A percentile compares a stretch with the other conserved stretches of the same genome.
Evolutionary conservation across 345 rosid species (phyloP).

Genomic region (Salix arbutifolia): DNA sequence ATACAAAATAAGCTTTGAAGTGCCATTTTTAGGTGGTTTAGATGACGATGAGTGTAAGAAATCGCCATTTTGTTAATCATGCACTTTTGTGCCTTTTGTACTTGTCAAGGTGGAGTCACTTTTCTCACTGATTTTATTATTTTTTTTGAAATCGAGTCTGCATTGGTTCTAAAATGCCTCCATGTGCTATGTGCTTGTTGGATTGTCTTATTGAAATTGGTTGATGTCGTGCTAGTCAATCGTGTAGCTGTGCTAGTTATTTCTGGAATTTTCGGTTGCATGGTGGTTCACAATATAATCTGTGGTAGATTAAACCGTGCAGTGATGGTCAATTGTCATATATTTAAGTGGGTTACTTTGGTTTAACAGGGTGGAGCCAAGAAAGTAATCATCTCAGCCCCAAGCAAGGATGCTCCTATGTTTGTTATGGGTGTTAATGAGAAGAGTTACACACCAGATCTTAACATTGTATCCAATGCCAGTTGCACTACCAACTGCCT

Average conservation of each 20-base stretch:
- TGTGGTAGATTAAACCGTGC: too few species aligned
- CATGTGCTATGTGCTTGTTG: neutral
- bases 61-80: neutral
- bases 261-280: neutral
- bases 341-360: neutral
- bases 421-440: constrained; percentile 32
- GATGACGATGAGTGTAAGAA: neutral
- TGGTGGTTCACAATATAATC: neutral
- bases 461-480: constrained; percentile 27
- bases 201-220: neutral
- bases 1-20: neutral
- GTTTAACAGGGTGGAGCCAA: constrained; percentile 30
- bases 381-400: constrained; percentile 32
- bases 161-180: neutral
- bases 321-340: neutral
- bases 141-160: neutral
- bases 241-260: neutral
- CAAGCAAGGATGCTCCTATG: constrained; percentile 35
- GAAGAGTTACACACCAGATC: constrained; percentile 28
- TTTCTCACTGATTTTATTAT: neutral
- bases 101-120: neutral
- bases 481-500: constrained; percentile 36
- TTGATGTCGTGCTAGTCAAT: neutral
- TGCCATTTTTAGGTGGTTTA: neutral
- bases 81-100: neutral